Percentiles rank a stretch among this genome's conserved stretches.
phyloP scores from a whole-genome alignment of 352 stramenopile species.

The Globisporangium abappressorium region DNA sequence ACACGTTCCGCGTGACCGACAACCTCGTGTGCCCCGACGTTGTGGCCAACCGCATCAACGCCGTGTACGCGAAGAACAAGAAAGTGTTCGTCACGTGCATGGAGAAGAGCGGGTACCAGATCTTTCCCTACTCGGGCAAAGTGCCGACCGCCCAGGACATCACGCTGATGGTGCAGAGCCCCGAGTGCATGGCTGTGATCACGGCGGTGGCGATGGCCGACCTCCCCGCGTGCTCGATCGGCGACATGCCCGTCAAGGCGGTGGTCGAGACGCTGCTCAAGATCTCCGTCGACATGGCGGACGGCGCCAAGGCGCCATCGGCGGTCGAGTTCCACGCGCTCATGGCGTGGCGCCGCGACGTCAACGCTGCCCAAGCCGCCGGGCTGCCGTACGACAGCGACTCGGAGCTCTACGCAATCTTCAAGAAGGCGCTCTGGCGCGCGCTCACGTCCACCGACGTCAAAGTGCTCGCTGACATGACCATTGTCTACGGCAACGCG shows the following conservation, averaged over 20 bases:
- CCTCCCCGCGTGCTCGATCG: constrained; percentile 48
- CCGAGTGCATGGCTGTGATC: constrained; percentile 50
- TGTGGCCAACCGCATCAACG: constrained; percentile 34
- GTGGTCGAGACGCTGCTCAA: constrained; percentile 63
- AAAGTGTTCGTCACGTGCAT: constrained; percentile 48
- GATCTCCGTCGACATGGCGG: constrained; percentile 43
- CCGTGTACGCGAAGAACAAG: constrained; percentile 48
- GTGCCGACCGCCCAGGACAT: constrained; percentile 36
- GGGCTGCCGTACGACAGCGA: constrained; percentile 45
- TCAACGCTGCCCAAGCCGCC: constrained; percentile 45
- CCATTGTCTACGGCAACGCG: constrained; percentile 28
- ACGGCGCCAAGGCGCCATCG: constrained; percentile 27
- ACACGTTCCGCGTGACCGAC: constrained; percentile 46
- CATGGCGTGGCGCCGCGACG: constrained; percentile 52
- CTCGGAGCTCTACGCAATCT: constrained; percentile 44
- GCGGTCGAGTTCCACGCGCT: constrained; percentile 40
- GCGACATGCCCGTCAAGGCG: constrained; percentile 47
- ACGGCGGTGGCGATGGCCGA: constrained; percentile 36
- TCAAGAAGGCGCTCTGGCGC: constrained; percentile 40
- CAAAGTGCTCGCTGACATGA: constrained; percentile 39
- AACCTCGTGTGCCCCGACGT: constrained; percentile 39
- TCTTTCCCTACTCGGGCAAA: constrained; percentile 58
- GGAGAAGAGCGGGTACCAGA: constrained; percentile 44
- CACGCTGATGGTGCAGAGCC: constrained; percentile 38
- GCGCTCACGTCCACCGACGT: constrained; percentile 37